phyloP scores from a whole-genome alignment of 2,329 filamentous ascomycete species.

The Chrysoporthe deuterocubensis region DNA sequence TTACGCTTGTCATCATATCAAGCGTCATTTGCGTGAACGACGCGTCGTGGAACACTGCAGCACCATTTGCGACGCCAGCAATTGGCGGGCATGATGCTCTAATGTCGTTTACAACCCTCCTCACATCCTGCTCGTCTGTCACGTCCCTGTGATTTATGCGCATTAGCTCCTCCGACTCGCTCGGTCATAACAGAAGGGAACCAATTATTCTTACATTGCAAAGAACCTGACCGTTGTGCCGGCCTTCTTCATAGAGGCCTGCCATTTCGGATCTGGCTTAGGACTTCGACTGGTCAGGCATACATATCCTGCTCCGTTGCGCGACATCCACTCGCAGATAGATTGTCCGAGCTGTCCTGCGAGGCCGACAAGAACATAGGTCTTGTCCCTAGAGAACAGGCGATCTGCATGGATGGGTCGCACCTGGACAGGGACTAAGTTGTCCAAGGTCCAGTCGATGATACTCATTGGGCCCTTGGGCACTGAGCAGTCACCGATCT shows the following conservation, averaged over 20 bases:
- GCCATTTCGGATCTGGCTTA: constrained; percentile 37
- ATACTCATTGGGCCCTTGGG: background rate
- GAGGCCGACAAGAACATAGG: constrained; percentile 41
- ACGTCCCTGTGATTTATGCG: constrained; percentile 19
- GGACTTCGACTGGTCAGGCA: constrained; percentile 46
- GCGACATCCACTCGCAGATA: constrained; percentile 45
- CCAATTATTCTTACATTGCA: constrained; percentile 7
- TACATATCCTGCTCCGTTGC: constrained; percentile 42
- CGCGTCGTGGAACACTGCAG: constrained; percentile 32
- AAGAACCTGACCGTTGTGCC: constrained; percentile 27
- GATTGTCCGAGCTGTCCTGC: constrained; percentile 43
- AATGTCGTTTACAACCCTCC: constrained; percentile 14
- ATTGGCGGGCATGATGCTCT: constrained; percentile 20
- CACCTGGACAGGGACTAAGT: background rate
- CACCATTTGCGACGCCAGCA: constrained; percentile 32
- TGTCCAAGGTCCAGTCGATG: background rate
- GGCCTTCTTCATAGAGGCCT: constrained; percentile 30
- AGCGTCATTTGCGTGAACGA: constrained; percentile 25
- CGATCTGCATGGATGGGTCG: constrained; percentile 8
- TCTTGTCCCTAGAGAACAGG: constrained; percentile 34
- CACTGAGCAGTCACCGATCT: background rate
- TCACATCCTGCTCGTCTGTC: constrained; percentile 24
- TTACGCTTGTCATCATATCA: constrained; percentile 21
- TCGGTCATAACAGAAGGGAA: background rate
- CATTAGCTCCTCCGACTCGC: background rate